Conservation (phyloP, 2,329 filamentous ascomycete species). For the Scytalidium lignicola region DNA sequence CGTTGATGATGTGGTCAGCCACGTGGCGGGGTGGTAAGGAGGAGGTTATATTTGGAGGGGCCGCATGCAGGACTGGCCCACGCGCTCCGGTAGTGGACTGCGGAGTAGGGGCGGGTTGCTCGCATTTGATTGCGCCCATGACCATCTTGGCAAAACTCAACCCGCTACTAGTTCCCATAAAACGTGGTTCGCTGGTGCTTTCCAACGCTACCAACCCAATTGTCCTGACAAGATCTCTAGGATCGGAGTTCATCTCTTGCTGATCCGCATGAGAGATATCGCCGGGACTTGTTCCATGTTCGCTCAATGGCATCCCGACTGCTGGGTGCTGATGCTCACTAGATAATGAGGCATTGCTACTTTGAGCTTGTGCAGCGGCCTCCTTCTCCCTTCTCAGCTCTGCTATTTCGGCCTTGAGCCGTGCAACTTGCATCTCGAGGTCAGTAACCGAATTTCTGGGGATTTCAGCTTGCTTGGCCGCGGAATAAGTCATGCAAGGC, state of each 20-base stretch:
- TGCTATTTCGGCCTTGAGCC: constrained; percentile 8
- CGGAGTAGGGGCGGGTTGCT: constrained; percentile 3
- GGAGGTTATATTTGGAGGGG: constrained; percentile 11
- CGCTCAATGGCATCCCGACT: not conserved
- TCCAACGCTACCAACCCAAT: constrained; percentile 19
- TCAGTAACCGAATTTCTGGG: constrained; percentile 20
- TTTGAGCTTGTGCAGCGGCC: not conserved
- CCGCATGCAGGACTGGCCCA: constrained; percentile 6
- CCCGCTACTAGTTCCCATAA: constrained; percentile 29
- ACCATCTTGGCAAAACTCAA: constrained; percentile 30
- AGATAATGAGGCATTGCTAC: not conserved
- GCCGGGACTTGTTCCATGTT: not conserved
- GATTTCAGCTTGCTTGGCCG: constrained; percentile 20
- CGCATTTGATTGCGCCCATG: constrained; percentile 23
- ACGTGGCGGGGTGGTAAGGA: constrained; percentile 29
- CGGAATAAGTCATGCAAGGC: constrained; percentile 19
- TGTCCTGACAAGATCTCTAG: constrained; percentile 15
- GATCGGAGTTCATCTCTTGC: constrained; percentile 6
- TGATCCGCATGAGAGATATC: not conserved
- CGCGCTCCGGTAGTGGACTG: constrained; percentile 7
- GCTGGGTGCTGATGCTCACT: not conserved
- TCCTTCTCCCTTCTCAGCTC: constrained; percentile 9
- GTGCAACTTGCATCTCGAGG: constrained; percentile 16
- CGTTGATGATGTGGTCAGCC: constrained; percentile 28
- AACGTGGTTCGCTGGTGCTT: constrained; percentile 22